Base-by-base conservation (phyloP, 768 basidiomycete genomes). In the Clitopilus passeckerianus region DNA sequence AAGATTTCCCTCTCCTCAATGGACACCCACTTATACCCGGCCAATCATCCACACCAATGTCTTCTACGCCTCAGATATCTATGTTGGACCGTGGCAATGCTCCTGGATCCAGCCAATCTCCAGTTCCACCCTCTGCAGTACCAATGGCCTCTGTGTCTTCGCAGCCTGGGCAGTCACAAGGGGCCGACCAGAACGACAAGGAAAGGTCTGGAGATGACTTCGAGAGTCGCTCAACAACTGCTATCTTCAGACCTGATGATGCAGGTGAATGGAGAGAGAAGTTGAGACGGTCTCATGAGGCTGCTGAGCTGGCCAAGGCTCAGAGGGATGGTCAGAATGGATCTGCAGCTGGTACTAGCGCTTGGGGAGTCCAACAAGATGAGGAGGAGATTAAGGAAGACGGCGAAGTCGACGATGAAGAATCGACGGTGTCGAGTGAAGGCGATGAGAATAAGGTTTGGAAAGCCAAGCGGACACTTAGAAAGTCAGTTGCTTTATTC, bases 171-270 rank as follows among this genome's bases (percentile, higher is more conserved):
- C 64, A 73, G n/a, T 69, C 72, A 27, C 61, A 68, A 23, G 63
- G 62, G n/a, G 64, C 64, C 50, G 44, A 67, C 22, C 70, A 71
- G 50, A 57, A 77, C 63, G 80, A 84, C 41, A 79, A 72, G 59
- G 83, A 84, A 27, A 18, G 22, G 46, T 50, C 18, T 18, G 46
- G 16, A 9, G 66, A 64, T 3, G 80, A 83, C 24, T 66, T 71
- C 6, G 83, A 86, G 61, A 77, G 77, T 41, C 77, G 84, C 37
- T 80, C 81, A 59, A 70, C 83, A n/a, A 91, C 89, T 18, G 85
- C 91, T 10, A 94, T 96, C 59, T 96, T 93, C 74, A 80, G 91
- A 57, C 91, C 94, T 1, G 93, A 95, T 64, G 89, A 89, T 60
- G 85, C 85, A 20, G 86, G 86, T 18, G 90, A 92, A 64, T 98